Evolutionary conservation across 352 stramenopile genomes (phyloP), one percentile per base, ranked within the genome.

Genomic region (Phytophthora palmivora): DNA sequence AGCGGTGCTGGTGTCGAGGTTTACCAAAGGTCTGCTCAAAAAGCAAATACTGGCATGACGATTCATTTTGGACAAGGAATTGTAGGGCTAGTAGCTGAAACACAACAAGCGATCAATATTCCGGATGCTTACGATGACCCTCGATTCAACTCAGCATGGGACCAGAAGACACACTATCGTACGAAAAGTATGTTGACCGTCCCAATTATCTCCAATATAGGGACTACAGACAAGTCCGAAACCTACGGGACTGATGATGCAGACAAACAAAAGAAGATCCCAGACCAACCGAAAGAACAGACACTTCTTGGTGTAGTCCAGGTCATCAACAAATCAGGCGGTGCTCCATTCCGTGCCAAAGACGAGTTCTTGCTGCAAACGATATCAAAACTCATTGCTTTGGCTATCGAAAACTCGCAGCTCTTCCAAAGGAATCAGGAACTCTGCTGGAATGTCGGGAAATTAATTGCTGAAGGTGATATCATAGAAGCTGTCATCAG

Each of bases 311-410:
- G 84, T 19, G 84, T 93, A 8, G 82, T 93, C 2, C 84, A 93
- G 37, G 84, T 93, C 9, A 93, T 91, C 57, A 93, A 91, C 66
- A 93, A 93, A 34, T 88, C 84, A 0, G 82, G 84, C 16, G 84
- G 82, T 8, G 82, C 84, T 11, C 79, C 82, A 19, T 93, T 93
- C 64, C 83, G 80, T 15, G 63, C 80, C n/a, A 91, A 91, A 46
- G 84, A 93, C 58, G 84, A 91, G 58, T 91, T 91, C 22, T 65
- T 91, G 36, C 61, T 93, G 21, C 68, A 83, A 34, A 89, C 82
- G 1, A 89, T 93, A 42, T 81, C 84, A 1, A 91, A 93, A 44
- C 66, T 93, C 30, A 91, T 93, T 28, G 84, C 82, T 11, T 60
- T 93, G 18, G 84, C 84, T 4, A 93, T 93, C 19, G 82, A 93